Conservation (phyloP, 176 grass and related monocot species). For the Hordeum vulgare region DNA sequence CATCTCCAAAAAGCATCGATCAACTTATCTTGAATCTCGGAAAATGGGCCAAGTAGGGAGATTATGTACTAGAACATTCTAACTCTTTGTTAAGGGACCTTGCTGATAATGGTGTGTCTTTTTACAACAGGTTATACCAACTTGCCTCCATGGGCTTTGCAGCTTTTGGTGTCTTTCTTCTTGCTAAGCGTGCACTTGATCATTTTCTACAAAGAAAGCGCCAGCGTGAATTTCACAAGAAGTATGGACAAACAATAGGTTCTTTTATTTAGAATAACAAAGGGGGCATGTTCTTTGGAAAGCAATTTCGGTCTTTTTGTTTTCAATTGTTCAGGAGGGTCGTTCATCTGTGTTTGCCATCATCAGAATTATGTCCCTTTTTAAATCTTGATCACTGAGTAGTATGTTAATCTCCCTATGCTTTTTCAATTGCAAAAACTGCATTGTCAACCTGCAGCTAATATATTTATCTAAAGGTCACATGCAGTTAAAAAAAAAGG, state of each 20-base stretch:
- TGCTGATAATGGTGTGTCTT: slow-evolving; percentile 22
- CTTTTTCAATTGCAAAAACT: neutral
- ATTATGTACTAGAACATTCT: neutral
- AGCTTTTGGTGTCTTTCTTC: slow-evolving; percentile 71
- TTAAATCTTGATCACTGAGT: neutral
- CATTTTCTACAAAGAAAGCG: slow-evolving; percentile 73
- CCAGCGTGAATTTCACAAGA: slow-evolving; percentile 64
- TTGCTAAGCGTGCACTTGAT: slow-evolving; percentile 79
- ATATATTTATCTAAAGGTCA: neutral
- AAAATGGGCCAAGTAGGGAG: slow-evolving; percentile 84
- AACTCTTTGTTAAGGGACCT: neutral
- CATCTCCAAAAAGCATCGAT: slow-evolving; percentile 80
- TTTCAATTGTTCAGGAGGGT: neutral
- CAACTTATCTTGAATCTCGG: slow-evolving; percentile 87
- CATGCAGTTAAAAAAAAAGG: neutral
- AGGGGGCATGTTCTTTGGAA: neutral
- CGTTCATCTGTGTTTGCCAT: neutral
- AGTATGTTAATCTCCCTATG: neutral
- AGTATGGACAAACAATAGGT: slow-evolving; percentile 28
- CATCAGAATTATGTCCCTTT: neutral
- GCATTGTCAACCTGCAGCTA: neutral
- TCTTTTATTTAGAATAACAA: neutral
- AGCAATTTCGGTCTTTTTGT: neutral
- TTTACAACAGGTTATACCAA: slow-evolving; percentile 56
- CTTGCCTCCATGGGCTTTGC: slow-evolving; percentile 91